A percentile compares a stretch with the other conserved stretches of the same genome.
phyloP scores from a whole-genome alignment of 2,329 filamentous ascomycete species.

The Coniochaeta hoffmannii region DNA sequence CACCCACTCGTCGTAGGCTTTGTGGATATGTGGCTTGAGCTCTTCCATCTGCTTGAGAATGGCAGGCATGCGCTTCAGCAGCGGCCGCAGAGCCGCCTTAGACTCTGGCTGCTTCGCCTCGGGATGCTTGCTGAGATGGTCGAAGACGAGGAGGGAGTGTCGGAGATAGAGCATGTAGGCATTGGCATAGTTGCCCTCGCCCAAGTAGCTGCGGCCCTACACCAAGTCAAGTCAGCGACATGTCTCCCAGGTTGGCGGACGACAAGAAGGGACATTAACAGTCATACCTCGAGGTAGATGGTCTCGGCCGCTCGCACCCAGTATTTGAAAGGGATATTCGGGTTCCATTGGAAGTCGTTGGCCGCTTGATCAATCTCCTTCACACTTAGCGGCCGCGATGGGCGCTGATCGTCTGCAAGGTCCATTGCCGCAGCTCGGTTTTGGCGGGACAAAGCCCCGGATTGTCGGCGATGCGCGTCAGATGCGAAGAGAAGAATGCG shows the following conservation, averaged over 20 bases:
- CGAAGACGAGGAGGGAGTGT: conserved; percentile 76
- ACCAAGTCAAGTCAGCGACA: neutral
- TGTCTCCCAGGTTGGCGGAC: neutral
- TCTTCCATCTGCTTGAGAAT: conserved; percentile 67
- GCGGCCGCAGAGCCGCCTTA: conserved; percentile 50
- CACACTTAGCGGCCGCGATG: conserved; percentile 57
- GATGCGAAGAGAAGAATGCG: neutral
- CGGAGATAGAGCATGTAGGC: conserved; percentile 89
- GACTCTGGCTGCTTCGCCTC: conserved; percentile 61
- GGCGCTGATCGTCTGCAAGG: conserved; percentile 15
- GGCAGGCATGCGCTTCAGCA: conserved; percentile 40
- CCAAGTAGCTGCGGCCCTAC: conserved; percentile 76
- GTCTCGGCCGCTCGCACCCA: conserved; percentile 78
- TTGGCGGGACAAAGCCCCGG: neutral
- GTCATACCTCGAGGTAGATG: conserved; percentile 70
- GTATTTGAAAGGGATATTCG: conserved; percentile 65
- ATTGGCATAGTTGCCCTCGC: conserved; percentile 78
- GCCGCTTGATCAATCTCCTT: conserved; percentile 73
- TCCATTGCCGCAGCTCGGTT: neutral
- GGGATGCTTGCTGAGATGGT: conserved; percentile 68
- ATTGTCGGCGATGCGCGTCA: neutral
- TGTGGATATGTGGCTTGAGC: conserved; percentile 71
- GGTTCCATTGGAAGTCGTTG: conserved; percentile 73
- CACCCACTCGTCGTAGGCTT: conserved; percentile 61
- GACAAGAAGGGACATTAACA: neutral